These are phyloP conservation scores for Ciborinia camelliae DNA, from an alignment of 2,329 filamentous ascomycete genomes.

Conservation along the genomic window DNA sequence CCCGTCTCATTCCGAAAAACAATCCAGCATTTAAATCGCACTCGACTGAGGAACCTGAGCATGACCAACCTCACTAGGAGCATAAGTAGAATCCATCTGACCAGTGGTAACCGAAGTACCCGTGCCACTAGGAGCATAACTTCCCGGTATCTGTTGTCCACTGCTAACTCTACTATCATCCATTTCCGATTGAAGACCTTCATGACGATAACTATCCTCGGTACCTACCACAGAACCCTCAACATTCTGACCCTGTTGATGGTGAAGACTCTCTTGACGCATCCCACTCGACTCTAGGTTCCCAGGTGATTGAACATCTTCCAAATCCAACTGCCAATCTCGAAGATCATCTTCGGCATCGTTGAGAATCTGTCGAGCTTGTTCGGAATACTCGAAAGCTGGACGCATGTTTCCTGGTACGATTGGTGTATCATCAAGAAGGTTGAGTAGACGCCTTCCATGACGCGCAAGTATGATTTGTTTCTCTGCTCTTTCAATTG, in stretches of 20 bases:
- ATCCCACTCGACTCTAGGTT: background rate
- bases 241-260: background rate
- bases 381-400: conserved; percentile 61
- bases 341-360: conserved; percentile 88
- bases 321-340: conserved; percentile 55
- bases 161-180: conserved; percentile 14
- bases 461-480: conserved; percentile 92
- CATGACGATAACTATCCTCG: conserved; percentile 1
- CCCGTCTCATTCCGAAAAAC: too few relatives aligned
- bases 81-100: conserved; percentile 1
- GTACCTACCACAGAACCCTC: conserved; percentile 10
- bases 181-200: conserved; percentile 1
- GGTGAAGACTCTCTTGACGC: background rate
- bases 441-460: conserved; percentile 75
- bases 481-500: conserved; percentile 95
- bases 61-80: conserved; percentile 12
- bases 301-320: conserved; percentile 28
- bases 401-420: conserved; percentile 77
- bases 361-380: conserved; percentile 81
- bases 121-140: conserved; percentile 13
- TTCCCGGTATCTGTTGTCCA: conserved; percentile 5
- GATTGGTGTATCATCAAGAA: conserved; percentile 86
- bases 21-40: background rate
- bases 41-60: background rate
- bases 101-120: conserved; percentile 15